Evolutionary conservation across 768 basidiomycete genomes (phyloP), one percentile per base, ranked within the genome.

Genomic region (Nevesoporus exiguus): DNA sequence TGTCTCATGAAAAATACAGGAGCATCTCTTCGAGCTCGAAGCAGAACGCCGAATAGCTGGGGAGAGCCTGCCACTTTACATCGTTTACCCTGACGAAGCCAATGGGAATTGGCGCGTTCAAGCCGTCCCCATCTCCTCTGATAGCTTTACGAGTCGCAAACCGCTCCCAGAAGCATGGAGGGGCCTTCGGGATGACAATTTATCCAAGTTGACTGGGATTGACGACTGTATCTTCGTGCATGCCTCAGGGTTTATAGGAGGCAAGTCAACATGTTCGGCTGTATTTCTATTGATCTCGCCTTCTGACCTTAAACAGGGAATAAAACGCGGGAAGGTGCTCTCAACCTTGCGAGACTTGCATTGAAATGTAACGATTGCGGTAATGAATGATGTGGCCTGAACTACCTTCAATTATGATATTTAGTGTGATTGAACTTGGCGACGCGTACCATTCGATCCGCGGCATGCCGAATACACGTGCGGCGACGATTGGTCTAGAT

Each of bases 201-300:
- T 99, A 37, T 88, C 86, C 44, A 73, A 80, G 59, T 72, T 81
- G 7, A 83, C 83, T 15, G 91, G 92, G 3, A 83, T 98, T 55
- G 80, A 83, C 0, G 93, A 86, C 1, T 80, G 95, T 48, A 83
- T 97, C 50, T 99, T 99, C 65, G 85, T 95, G 24, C 97, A 99
- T 72, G 93, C 95, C 1, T 89, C 88, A 54, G 97, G 97, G 8
- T 99, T 99, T 70, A 98, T 94, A 65, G 97, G 97, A 63, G 94
- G 94, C 85, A 58, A 56, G 81, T 66, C 27, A 34, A 25, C 29
- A 30, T 52, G 51, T 54, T 51, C 11, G 43, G 49, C 27, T 27
- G 29, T 47, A 7, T 44, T 33, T 46, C 21, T 45, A n/a, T n/a
- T n/a, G n/a, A n/a, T n/a, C 21, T n/a, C 25, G 21, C 17, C 31